These are phyloP conservation scores for Cladosporium velox DNA, from an alignment of 2,329 filamentous ascomycete genomes.

Conservation along the genomic window DNA sequence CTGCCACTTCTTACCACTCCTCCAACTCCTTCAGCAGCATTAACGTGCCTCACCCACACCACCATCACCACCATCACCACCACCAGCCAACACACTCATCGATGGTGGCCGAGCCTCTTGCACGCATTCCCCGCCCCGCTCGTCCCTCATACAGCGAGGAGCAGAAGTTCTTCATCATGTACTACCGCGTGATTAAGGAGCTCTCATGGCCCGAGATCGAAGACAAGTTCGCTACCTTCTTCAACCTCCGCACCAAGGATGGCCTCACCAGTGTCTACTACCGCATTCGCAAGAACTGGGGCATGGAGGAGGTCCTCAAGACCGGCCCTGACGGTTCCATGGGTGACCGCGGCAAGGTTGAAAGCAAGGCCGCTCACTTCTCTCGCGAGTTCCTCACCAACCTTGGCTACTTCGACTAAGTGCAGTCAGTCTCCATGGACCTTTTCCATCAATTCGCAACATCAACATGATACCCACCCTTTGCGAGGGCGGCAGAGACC, in stretches of 20 bases:
- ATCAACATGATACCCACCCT: slow-evolving; percentile 14
- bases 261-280: slow-evolving; percentile 40
- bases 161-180: slow-evolving; percentile 40
- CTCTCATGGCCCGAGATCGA: slow-evolving; percentile 36
- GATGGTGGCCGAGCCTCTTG: slow-evolving; percentile 2
- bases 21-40: slow-evolving; percentile 20
- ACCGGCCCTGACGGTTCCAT: slow-evolving; percentile 31
- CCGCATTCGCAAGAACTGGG: slow-evolving; percentile 37
- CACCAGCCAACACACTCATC: slow-evolving; percentile 10
- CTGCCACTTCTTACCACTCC: slow-evolving; percentile 17
- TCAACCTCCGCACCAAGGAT: slow-evolving; percentile 32
- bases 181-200: slow-evolving; percentile 30
- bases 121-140: slow-evolving; percentile 30
- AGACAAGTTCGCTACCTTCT: slow-evolving; percentile 20
- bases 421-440: slow-evolving; percentile 3
- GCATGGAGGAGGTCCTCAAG: slow-evolving; percentile 37
- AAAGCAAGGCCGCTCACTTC: slow-evolving; percentile 32
- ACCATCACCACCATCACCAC: slow-evolving; percentile 19
- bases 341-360: slow-evolving; percentile 32
- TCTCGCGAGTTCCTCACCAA: slow-evolving; percentile 33
- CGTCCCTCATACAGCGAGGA: slow-evolving; percentile 38
- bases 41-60: slow-evolving; percentile 8
- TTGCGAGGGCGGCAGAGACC: slow-evolving; percentile 15
- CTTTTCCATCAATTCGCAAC: background rate
- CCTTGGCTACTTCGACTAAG: slow-evolving; percentile 33